Percentiles rank a stretch among this genome's conserved stretches.
phyloP scores from a whole-genome alignment of 768 basidiomycete species.

The Termitomyces sp. region DNA sequence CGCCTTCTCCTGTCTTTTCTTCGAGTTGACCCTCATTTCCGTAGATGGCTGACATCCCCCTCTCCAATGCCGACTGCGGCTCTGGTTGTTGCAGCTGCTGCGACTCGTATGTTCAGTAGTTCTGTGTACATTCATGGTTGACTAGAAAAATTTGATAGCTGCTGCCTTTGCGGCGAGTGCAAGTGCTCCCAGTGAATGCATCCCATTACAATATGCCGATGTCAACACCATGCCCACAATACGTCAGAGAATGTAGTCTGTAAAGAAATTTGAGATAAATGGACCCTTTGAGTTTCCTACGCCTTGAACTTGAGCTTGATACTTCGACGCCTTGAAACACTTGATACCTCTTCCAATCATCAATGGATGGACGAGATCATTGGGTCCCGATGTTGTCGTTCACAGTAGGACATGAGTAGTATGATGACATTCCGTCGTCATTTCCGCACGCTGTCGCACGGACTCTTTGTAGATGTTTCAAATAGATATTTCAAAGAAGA shows the following conservation, averaged over 20 bases:
- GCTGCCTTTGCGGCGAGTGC: constrained; percentile 13
- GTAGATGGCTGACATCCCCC: constrained; percentile 2
- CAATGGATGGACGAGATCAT: too few relatives aligned
- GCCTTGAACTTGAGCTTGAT: too few relatives aligned
- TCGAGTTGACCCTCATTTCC: neutral
- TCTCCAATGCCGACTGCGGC: constrained; percentile 6
- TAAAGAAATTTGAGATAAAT: neutral
- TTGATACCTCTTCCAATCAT: too few relatives aligned
- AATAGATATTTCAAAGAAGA: too few relatives aligned
- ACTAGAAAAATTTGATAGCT: constrained; percentile 1
- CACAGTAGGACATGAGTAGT: too few relatives aligned
- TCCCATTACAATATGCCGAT: neutral
- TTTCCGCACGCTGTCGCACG: too few relatives aligned
- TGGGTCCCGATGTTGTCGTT: too few relatives aligned
- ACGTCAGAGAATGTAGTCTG: neutral
- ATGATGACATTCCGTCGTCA: too few relatives aligned
- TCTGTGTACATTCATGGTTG: neutral
- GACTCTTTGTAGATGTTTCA: too few relatives aligned
- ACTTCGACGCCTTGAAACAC: too few relatives aligned
- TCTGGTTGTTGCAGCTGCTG: constrained; percentile 10
- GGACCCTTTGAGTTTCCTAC: neutral
- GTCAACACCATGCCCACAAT: neutral
- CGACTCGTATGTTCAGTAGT: neutral
- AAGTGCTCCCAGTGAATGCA: constrained; percentile 8
- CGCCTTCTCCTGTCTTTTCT: neutral